A percentile compares a stretch with the other conserved stretches of the same genome.
Evolutionary conservation across 1,284 basidiomycete genomes (phyloP).

Genomic region (Melampsora larici-populina): DNA sequence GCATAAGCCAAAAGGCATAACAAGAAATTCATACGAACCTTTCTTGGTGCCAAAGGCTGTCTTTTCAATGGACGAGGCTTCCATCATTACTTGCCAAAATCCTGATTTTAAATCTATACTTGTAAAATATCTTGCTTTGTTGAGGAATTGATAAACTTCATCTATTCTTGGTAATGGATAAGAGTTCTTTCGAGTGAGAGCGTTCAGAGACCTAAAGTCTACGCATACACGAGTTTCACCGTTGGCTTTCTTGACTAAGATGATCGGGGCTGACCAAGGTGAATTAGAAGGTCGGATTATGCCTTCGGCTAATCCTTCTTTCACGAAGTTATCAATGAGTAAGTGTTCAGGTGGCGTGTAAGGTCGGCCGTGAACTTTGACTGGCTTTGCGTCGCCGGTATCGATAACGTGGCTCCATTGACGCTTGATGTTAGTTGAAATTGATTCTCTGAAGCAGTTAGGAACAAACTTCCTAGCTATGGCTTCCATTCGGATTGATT

Average conservation of each 20-base stretch:
- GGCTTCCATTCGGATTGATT: not conserved
- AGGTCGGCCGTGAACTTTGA: not conserved
- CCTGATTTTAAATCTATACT: not conserved
- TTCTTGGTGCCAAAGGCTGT: too few relatives aligned
- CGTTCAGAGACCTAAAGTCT: conserved; percentile 5
- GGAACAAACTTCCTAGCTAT: not conserved
- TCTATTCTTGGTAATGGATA: conserved; percentile 3
- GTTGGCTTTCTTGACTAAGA: too few relatives aligned
- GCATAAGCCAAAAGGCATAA: too few relatives aligned
- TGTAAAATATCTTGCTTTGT: not conserved
- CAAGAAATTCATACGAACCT: too few relatives aligned
- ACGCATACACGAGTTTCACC: conserved; percentile 16
- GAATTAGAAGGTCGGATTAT: too few relatives aligned
- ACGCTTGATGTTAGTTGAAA: not conserved
- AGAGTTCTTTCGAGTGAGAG: not conserved
- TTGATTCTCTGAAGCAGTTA: not conserved
- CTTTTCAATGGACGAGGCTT: not conserved
- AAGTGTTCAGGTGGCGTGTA: too few relatives aligned
- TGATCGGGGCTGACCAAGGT: too few relatives aligned
- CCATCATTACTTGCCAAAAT: conserved; percentile 1
- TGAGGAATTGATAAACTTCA: conserved; percentile 16
- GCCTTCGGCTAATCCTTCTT: too few relatives aligned
- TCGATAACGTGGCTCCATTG: conserved; percentile 6
- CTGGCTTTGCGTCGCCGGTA: not conserved
- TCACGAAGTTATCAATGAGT: too few relatives aligned